Evolutionary conservation across 768 basidiomycete species (phyloP), one percentile per base, ranked within the genome.

Genomic region (Strobilomyces dryophilus): DNA sequence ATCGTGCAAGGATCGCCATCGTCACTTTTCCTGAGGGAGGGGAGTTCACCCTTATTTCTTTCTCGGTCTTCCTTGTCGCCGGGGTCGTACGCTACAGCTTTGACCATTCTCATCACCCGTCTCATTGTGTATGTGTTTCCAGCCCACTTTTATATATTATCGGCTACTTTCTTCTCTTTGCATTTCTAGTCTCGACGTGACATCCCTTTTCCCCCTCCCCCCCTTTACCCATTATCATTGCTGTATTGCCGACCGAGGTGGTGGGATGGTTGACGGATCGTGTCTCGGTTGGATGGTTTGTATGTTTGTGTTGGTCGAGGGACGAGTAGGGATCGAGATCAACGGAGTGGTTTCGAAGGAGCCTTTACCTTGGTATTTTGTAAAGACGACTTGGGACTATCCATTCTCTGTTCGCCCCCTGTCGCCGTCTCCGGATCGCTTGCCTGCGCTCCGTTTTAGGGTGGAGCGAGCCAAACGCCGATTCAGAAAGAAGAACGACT

Each of bases 101-200:
- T 52, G 43, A 47, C 44, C 54, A 8, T 52, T 52, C 26, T 47
- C 49, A 46, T 55, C 36, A 26, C 51, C 51, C 52, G 47, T 34
- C 47, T 40, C 40, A 41, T 18, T 50, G 55, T 66, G 58, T 64
- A 59, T 54, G 60, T 64, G 59, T 66, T 60, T 47, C 53, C 54
- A 45, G 53, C 55, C 52, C 24, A 31, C n/a, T 52, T 44, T 58
- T 71, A 70, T 69, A 70, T 69, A 66, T 64, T 64, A 49, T 61
- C 59, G 59, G 68, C 46, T 71, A 60, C 52, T 24, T 24, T 49
- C 47, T 56, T 47, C 55, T 47, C 51, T 49, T 51, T 54, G 41
- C 58, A 47, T 37, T 57, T 47, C 35, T 61, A 61, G 61, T 65
- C 35, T 58, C 56, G 49, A 57, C 51, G 54, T 59, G 50, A 62